These are phyloP conservation scores for Plasmodium coatneyi DNA, from an alignment of 169 alveolate species.

Conservation along the genomic window DNA sequence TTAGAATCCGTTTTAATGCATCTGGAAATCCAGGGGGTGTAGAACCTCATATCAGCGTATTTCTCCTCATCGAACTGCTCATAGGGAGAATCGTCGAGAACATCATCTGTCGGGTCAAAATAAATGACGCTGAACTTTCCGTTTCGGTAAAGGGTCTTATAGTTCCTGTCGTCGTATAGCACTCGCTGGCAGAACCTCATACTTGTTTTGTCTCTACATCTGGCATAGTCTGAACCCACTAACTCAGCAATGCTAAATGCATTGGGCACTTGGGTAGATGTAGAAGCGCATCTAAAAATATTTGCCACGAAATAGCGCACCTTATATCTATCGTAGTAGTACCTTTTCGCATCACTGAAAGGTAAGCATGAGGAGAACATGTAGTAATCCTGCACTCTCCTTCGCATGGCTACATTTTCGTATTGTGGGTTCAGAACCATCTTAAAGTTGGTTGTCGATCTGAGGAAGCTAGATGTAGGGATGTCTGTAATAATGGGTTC, in stretches of 20 bases:
- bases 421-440: slow-evolving; percentile 68
- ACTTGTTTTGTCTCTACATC: slow-evolving; percentile 24
- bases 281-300: slow-evolving; percentile 50
- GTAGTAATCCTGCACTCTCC: slow-evolving; percentile 57
- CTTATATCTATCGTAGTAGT: slow-evolving; percentile 40
- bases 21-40: slow-evolving; percentile 39
- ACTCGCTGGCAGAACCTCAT: slow-evolving; percentile 43
- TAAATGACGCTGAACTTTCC: slow-evolving; percentile 54
- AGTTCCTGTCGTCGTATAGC: slow-evolving; percentile 28
- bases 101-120: slow-evolving; percentile 3
- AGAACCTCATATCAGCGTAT: slow-evolving; percentile 15
- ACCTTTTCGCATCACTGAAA: slow-evolving; percentile 59
- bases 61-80: slow-evolving; percentile 21
- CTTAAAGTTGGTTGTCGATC: slow-evolving; percentile 55
- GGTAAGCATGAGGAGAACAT: slow-evolving; percentile 46
- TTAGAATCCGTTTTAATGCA: slow-evolving; percentile 22
- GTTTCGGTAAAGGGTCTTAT: slow-evolving; percentile 43
- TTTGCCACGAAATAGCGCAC: slow-evolving; percentile 35
- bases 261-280: not conserved
- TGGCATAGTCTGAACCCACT: slow-evolving; percentile 51
- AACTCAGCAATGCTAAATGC: slow-evolving; percentile 26
- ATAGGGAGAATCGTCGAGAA: slow-evolving; percentile 47
- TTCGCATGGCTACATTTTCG: slow-evolving; percentile 40
- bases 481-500: slow-evolving; percentile 50
- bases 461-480: slow-evolving; percentile 66